Base-by-base conservation (phyloP, 2,329 filamentous ascomycete species). In the Neonectria hederae region DNA sequence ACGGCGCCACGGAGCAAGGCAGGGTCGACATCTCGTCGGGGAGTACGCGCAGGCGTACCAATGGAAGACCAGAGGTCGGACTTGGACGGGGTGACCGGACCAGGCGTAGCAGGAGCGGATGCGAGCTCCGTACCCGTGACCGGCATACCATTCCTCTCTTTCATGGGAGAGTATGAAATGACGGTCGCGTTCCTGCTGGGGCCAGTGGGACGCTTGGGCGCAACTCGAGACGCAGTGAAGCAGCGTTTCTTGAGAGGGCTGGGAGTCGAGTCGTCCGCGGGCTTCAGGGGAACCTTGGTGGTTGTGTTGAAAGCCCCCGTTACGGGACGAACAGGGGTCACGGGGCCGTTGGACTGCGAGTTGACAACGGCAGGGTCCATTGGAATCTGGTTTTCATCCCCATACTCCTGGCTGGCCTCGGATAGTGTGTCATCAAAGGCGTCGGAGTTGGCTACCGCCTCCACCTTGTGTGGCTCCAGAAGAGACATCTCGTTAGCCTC, bases 261-360 rank as follows among this genome's bases (percentile, higher is more conserved):
- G 35, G 85, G 78, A 57, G 86, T 80, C 72, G 85, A 79, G 74
- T 91, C 78, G 72, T 87, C 90, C 24, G 89, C 89, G 4, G 88
- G 83, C 76, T 92, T 93, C 43, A 94, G 79, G 1, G 92, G 91
- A 5, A 94, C 88, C 78, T 94, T 94, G 26, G 90, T 92, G 0
- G 92, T 89, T 0, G 92, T 94, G 76, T 92, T 87, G 66, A 90
- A 87, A 3, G 74, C 70, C 59, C 83, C 82, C n/a, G 77, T 79
- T n/a, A 83, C 72, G 0, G 80, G 78, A 17, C 87, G 84, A 54
- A 84, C 79, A 0, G 90, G 90, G 1, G 90, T 92, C 8, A 83
- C 79, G 1, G 86, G 87, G 2, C 76, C 63, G 59, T 63, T 32
- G 52, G 70, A 61, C 17, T 69, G 63, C 6, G 66, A 54, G 22